These are phyloP conservation scores for Rhizomucor miehei DNA, from an alignment of 371 early-diverging fungal species.

Conservation along the genomic window DNA sequence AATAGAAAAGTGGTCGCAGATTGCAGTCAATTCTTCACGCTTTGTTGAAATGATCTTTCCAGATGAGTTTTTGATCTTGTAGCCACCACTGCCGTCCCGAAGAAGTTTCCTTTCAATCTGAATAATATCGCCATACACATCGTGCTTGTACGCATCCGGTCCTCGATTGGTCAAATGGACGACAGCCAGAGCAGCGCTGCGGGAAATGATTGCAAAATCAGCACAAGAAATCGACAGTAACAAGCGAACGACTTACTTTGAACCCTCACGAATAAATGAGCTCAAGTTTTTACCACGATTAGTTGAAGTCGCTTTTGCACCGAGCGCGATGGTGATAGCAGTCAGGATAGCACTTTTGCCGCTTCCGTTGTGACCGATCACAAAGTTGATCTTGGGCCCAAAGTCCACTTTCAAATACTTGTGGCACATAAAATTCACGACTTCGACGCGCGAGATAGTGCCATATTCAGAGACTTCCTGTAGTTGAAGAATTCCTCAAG, in stretches of 20 bases:
- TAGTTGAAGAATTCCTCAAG: not conserved
- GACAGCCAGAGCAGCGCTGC: conserved; percentile 60
- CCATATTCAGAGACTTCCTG: conserved; percentile 60
- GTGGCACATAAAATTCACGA: conserved; percentile 96
- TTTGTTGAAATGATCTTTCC: conserved; percentile 67
- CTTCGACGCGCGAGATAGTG: conserved; percentile 76
- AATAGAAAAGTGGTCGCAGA: conserved; percentile 87
- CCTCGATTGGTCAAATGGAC: conserved; percentile 84
- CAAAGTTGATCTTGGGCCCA: conserved; percentile 90
- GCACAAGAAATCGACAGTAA: too few relatives aligned
- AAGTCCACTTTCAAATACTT: conserved; percentile 72
- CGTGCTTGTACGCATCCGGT: conserved; percentile 74
- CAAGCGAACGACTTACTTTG: conserved; percentile 36
- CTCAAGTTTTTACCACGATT: conserved; percentile 81
- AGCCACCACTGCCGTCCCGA: conserved; percentile 66
- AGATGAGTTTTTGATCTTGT: conserved; percentile 69
- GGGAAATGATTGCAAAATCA: not conserved
- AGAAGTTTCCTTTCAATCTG: conserved; percentile 79
- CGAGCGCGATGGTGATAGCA: conserved; percentile 85
- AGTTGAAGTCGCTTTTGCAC: conserved; percentile 86
- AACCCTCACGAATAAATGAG: conserved; percentile 84
- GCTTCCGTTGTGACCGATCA: conserved; percentile 94
- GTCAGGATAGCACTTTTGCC: conserved; percentile 97
- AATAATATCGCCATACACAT: conserved; percentile 79
- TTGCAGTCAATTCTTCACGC: conserved; percentile 77